Percentiles rank a stretch among this genome's conserved stretches.
Conservation (phyloP, 73 alveolate genomes). For the Stentor roeselii region DNA sequence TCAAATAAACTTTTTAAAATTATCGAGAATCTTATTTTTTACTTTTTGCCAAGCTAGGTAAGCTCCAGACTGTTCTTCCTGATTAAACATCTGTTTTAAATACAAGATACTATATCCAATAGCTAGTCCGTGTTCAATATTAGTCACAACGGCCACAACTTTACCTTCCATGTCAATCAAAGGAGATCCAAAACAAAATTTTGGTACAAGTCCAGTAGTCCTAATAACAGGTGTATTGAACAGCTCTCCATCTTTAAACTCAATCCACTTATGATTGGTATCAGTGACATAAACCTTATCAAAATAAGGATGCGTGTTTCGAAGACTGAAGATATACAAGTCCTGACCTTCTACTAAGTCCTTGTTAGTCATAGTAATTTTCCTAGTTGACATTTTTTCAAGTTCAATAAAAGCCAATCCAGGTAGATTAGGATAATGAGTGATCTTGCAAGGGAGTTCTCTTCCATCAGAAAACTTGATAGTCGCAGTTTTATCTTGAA, state of each 20-base stretch:
- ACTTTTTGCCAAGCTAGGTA: neutral
- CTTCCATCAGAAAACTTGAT: neutral
- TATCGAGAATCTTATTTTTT: neutral
- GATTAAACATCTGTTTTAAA: no score
- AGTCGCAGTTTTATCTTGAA: neutral
- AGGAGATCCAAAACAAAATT: neutral
- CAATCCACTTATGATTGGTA: neutral
- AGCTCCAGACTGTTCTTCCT: neutral
- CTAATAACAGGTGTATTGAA: neutral
- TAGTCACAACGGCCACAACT: neutral
- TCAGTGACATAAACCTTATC: neutral
- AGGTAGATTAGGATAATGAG: neutral
- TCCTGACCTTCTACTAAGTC: neutral
- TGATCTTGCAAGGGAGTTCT: neutral
- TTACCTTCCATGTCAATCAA: neutral
- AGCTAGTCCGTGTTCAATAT: neutral
- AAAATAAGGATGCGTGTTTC: neutral
- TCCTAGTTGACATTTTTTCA: neutral
- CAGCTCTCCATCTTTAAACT: neutral
- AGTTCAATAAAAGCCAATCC: neutral
- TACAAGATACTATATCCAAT: neutral
- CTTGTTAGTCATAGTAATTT: neutral
- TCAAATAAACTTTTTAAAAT: neutral
- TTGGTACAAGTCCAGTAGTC: neutral
- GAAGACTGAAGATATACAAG: neutral